These are phyloP conservation scores for Mycena alexandri DNA, from an alignment of 768 basidiomycete genomes.

Conservation along the genomic window DNA sequence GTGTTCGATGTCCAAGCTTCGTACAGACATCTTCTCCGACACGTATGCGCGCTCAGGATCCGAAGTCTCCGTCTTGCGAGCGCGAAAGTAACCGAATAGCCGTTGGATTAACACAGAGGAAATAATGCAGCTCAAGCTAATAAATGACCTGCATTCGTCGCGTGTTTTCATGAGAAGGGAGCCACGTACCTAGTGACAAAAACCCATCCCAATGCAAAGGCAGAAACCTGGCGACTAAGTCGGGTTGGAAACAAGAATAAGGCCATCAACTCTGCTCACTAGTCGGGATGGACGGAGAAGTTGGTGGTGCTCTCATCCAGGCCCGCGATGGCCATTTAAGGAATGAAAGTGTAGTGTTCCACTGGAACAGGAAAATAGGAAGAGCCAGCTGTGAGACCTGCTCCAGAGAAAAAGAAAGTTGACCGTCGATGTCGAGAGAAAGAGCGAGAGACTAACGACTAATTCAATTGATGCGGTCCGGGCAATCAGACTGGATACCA, in stretches of 20 bases:
- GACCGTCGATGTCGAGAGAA: not conserved
- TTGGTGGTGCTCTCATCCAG: conserved; percentile 32
- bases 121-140: conserved; percentile 35
- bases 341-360: conserved; percentile 29
- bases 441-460: not conserved
- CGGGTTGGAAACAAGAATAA: not conserved
- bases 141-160: conserved; percentile 16
- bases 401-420: conserved; percentile 29
- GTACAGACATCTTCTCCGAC: conserved; percentile 31
- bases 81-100: conserved; percentile 30
- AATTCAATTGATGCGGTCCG: not conserved
- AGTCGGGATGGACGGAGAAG: conserved; percentile 50
- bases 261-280: conserved; percentile 39
- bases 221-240: conserved; percentile 52
- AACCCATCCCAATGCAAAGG: conserved; percentile 58
- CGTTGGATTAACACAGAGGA: conserved; percentile 37
- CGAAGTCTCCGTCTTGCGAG: conserved; percentile 13
- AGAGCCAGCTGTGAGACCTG: conserved; percentile 38
- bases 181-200: conserved; percentile 49
- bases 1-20: conserved; percentile 29
- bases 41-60: conserved; percentile 28
- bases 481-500: too few species aligned
- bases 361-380: conserved; percentile 23
- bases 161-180: not conserved
- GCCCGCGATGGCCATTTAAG: conserved; percentile 38